Conservation (phyloP, 306 rosid genomes). For the Oemleria cerasiformis region DNA sequence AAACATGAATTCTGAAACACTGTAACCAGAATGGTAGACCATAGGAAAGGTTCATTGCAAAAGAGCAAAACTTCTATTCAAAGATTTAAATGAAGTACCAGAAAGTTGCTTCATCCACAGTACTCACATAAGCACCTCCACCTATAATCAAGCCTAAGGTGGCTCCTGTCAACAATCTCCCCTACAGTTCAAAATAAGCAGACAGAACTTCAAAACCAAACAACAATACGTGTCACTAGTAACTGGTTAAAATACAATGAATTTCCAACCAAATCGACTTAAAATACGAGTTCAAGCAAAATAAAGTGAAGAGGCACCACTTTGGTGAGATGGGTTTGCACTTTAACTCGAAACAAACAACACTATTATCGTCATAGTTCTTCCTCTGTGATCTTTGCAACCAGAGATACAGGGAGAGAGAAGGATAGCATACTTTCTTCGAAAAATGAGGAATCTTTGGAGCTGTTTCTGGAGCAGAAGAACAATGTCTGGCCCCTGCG, state of each 20-base stretch:
- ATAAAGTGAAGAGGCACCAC: not conserved
- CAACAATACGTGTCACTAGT: not conserved
- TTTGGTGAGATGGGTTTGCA: not conserved
- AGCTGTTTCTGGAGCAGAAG: slow-evolving; percentile 55
- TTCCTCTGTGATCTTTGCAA: not conserved
- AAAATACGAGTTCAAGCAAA: not conserved
- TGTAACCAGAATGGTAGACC: not conserved
- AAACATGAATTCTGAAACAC: not conserved
- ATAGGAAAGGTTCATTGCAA: not conserved
- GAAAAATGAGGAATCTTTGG: slow-evolving; percentile 68
- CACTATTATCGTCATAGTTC: not conserved
- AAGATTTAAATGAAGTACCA: slow-evolving; percentile 64
- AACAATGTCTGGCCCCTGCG: slow-evolving; percentile 45
- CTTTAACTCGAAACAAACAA: slow-evolving; percentile 1
- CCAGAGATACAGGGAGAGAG: not conserved
- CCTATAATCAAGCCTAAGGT: slow-evolving; percentile 79
- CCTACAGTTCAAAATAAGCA: slow-evolving; percentile 49
- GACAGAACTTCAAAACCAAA: slow-evolving; percentile 20
- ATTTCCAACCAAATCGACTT: not conserved
- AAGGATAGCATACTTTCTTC: slow-evolving; percentile 60
- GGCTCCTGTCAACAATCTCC: slow-evolving; percentile 79
- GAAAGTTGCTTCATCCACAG: slow-evolving; percentile 99
- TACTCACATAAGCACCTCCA: slow-evolving; percentile 96
- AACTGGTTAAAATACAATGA: not conserved
- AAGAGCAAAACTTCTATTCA: slow-evolving; percentile 22